Percentiles rank a stretch among this genome's conserved stretches.
phyloP scores from a whole-genome alignment of 306 rosid genomes.

The Rosa lucieae region DNA sequence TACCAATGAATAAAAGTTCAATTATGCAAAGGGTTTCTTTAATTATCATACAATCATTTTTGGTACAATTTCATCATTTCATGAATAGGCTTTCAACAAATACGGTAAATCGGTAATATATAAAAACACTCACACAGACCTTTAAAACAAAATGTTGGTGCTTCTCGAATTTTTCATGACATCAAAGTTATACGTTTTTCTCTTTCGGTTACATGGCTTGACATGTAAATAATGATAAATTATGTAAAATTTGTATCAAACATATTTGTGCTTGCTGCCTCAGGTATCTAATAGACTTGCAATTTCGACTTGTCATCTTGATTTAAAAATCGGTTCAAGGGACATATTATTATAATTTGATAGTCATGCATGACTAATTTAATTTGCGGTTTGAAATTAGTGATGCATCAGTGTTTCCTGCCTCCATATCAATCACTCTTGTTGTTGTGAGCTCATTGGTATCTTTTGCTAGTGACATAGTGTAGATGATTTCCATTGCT shows the following conservation, averaged over 20 bases:
- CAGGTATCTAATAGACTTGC: not conserved
- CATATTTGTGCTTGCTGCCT: not conserved
- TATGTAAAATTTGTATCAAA: not conserved
- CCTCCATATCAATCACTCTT: not conserved
- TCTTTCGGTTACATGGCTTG: not conserved
- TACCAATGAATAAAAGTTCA: not conserved
- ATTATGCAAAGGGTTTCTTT: not conserved
- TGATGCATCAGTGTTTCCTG: not conserved
- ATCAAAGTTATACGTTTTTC: not conserved
- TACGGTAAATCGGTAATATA: no score
- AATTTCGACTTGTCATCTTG: not conserved
- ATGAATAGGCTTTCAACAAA: no score
- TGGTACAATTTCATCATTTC: no score
- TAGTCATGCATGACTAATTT: not conserved
- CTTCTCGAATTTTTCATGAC: not conserved
- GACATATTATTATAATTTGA: not conserved
- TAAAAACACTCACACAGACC: no score
- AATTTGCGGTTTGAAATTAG: not conserved
- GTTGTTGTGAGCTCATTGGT: not conserved
- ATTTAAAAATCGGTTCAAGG: not conserved
- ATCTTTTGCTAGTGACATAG: slow-evolving; percentile 6
- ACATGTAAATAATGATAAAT: not conserved
- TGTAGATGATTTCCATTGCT: not conserved
- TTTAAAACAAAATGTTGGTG: not conserved
- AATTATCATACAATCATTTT: no score